Evolutionary conservation across 2,329 filamentous ascomycete genomes (phyloP).

Genomic region (Fusarium mundagurra): DNA sequence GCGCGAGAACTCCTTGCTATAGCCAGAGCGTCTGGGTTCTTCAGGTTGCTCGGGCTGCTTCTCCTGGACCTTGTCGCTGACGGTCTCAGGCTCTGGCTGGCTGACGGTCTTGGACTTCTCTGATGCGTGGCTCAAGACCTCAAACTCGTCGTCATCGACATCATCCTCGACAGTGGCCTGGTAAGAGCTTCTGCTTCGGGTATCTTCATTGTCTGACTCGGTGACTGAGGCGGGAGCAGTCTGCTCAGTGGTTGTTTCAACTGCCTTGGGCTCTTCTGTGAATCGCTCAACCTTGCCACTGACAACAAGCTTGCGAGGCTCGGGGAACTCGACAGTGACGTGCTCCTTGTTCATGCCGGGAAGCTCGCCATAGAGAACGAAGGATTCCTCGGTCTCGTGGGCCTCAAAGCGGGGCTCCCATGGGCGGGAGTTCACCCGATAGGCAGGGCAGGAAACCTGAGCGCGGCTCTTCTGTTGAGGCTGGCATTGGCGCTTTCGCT

Average conservation of each 20-base stretch:
- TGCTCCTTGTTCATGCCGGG: conserved; percentile 77
- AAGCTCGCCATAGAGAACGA: conserved; percentile 80
- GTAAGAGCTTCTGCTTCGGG: conserved; percentile 21
- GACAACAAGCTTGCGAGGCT: conserved; percentile 74
- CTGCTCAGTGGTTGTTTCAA: neutral
- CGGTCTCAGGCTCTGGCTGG: neutral
- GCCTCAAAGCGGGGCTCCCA: conserved; percentile 15
- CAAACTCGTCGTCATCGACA: conserved; percentile 19
- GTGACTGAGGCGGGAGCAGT: neutral
- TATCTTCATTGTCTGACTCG: conserved; percentile 12
- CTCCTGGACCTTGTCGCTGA: neutral
- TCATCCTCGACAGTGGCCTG: conserved; percentile 24
- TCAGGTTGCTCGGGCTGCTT: conserved; percentile 42
- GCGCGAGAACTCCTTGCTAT: conserved; percentile 67
- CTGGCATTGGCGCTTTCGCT: conserved; percentile 20
- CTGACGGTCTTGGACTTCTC: conserved; percentile 3
- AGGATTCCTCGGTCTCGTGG: conserved; percentile 58
- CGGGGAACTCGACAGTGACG: conserved; percentile 78
- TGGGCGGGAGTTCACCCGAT: neutral
- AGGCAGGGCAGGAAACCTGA: conserved; percentile 37
- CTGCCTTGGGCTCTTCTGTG: conserved; percentile 43
- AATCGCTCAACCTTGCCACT: conserved; percentile 72
- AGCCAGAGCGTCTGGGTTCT: conserved; percentile 49
- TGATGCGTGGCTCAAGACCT: conserved; percentile 14
- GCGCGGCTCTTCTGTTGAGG: conserved; percentile 3